These are phyloP conservation scores for Gossypium bickii DNA, from an alignment of 345 rosid genomes.

Conservation along the genomic window DNA sequence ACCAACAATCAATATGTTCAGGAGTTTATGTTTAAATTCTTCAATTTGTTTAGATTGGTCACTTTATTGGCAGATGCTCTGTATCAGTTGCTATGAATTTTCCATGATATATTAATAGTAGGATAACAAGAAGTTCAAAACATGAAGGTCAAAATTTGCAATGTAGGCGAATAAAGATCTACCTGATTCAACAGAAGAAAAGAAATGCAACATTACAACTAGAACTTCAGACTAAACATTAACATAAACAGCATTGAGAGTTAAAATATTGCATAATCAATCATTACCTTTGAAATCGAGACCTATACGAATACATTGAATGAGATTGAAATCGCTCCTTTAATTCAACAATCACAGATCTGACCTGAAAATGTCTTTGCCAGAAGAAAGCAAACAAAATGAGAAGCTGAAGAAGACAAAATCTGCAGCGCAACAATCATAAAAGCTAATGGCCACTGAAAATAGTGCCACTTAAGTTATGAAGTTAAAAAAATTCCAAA, in stretches of 20 bases:
- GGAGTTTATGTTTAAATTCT: not conserved
- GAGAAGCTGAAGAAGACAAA: constrained; percentile 31
- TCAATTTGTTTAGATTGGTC: constrained; percentile 9
- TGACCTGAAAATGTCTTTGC: constrained; percentile 98
- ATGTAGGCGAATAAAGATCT: not conserved
- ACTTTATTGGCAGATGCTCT: not conserved
- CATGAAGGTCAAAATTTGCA: not conserved
- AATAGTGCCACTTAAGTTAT: not conserved
- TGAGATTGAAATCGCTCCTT: constrained; percentile 92
- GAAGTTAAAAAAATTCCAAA: constrained; percentile 3
- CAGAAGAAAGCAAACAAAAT: constrained; percentile 77
- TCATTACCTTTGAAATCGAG: constrained; percentile 84
- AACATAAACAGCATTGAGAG: constrained; percentile 2
- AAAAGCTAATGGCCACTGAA: not conserved
- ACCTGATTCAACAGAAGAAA: not conserved
- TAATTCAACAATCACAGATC: constrained; percentile 91
- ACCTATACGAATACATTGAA: constrained; percentile 93
- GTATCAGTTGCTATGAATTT: not conserved
- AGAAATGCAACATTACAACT: not conserved
- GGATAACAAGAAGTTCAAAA: not conserved
- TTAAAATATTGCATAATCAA: not conserved
- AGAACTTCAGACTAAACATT: not conserved
- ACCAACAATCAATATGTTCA: not conserved
- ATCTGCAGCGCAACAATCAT: not conserved
- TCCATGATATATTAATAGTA: not conserved